These are phyloP conservation scores for Boletus mariae DNA, from an alignment of 1,284 basidiomycete species.

Conservation along the genomic window DNA sequence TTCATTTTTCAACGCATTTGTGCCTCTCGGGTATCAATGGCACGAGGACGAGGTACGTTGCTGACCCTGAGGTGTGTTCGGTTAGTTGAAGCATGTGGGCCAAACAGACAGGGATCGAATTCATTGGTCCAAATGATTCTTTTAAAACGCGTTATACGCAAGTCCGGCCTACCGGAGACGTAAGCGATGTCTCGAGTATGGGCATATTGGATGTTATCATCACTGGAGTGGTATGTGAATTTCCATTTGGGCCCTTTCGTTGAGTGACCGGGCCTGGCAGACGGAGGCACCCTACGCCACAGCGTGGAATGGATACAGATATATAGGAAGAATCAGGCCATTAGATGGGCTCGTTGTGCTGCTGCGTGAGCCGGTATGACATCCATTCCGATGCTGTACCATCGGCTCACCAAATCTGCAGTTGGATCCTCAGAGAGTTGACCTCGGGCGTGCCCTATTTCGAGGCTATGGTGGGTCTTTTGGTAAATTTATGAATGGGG, in stretches of 20 bases:
- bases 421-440: slow-evolving; percentile 29
- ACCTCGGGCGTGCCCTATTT: slow-evolving; percentile 39
- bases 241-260: neutral
- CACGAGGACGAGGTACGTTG: slow-evolving; percentile 35
- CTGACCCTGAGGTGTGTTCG: neutral
- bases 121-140: slow-evolving; percentile 35
- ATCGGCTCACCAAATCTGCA: slow-evolving; percentile 8
- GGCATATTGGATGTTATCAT: slow-evolving; percentile 43
- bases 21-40: slow-evolving; percentile 39
- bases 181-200: slow-evolving; percentile 12
- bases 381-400: neutral
- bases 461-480: slow-evolving; percentile 43
- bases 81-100: slow-evolving; percentile 5
- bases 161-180: slow-evolving; percentile 6
- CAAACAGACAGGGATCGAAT: slow-evolving; percentile 41
- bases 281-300: slow-evolving; percentile 42
- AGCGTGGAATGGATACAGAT: slow-evolving; percentile 45
- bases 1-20: slow-evolving; percentile 41
- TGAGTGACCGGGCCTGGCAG: slow-evolving; percentile 31
- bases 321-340: slow-evolving; percentile 32
- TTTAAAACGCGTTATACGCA: slow-evolving; percentile 37
- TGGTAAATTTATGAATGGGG: neutral
- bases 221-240: slow-evolving; percentile 44
- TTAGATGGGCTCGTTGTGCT: slow-evolving; percentile 37
- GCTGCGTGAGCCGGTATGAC: slow-evolving; percentile 41